These are phyloP conservation scores for Colletotrichum neosansevieriae DNA, from an alignment of 2,329 filamentous ascomycete species.

Conservation along the genomic window DNA sequence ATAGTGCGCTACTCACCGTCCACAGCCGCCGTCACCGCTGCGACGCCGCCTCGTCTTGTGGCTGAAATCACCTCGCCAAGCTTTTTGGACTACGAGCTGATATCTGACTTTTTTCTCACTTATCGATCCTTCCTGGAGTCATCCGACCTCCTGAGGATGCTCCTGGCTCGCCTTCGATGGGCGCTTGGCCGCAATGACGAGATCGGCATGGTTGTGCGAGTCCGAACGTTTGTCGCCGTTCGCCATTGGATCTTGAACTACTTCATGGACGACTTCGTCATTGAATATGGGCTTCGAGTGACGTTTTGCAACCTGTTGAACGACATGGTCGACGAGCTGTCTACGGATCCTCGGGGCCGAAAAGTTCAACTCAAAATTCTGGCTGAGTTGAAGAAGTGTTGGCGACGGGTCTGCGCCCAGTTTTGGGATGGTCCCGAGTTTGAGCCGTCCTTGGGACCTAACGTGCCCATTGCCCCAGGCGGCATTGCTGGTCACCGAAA, in stretches of 20 bases:
- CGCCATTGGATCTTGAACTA: conserved; percentile 99
- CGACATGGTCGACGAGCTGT: conserved; percentile 68
- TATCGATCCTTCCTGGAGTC: conserved; percentile 89
- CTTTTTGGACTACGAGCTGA: conserved; percentile 95
- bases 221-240: conserved; percentile 93
- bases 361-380: conserved; percentile 84
- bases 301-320: conserved; percentile 88
- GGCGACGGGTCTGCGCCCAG: conserved; percentile 88
- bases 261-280: conserved; percentile 92
- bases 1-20: conserved; percentile 84
- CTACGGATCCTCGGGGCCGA: conserved; percentile 55
- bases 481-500: conserved; percentile 75
- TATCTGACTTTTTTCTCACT: conserved; percentile 98
- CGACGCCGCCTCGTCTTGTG: conserved; percentile 89
- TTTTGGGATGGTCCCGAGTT: conserved; percentile 87
- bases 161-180: conserved; percentile 89
- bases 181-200: conserved; percentile 84
- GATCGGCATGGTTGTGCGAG: conserved; percentile 91
- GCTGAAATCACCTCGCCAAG: conserved; percentile 96
- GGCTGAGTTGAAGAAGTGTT: conserved; percentile 95
- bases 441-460: conserved; percentile 69
- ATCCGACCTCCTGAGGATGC: conserved; percentile 81
- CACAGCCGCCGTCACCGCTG: conserved; percentile 83
- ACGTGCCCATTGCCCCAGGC: conserved; percentile 79
- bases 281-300: conserved; percentile 78